phyloP scores from a whole-genome alignment of 2,329 filamentous ascomycete species.

The Colletotrichum costaricense region DNA sequence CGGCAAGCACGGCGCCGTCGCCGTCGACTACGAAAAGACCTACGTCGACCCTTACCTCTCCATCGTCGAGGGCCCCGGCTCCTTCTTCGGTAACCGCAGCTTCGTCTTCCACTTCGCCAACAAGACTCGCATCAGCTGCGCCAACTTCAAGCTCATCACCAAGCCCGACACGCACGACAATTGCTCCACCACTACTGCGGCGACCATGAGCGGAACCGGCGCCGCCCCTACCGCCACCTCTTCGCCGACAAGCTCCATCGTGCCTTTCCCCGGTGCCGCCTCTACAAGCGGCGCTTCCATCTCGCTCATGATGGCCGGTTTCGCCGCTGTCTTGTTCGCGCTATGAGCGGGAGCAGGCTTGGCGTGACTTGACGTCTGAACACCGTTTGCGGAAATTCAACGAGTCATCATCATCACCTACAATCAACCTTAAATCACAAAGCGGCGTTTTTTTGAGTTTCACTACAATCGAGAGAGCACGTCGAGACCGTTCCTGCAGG shows the following conservation, averaged over 20 bases:
- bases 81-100: slow-evolving; percentile 74
- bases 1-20: slow-evolving; percentile 77
- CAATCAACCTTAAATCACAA: background rate
- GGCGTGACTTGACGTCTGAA: background rate
- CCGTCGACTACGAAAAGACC: slow-evolving; percentile 55
- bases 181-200: slow-evolving; percentile 19
- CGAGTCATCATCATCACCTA: background rate
- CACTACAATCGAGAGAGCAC: background rate
- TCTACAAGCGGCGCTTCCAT: slow-evolving; percentile 29
- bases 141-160: slow-evolving; percentile 63
- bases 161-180: slow-evolving; percentile 32
- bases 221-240: background rate
- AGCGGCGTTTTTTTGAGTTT: background rate
- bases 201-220: background rate
- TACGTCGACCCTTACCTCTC: slow-evolving; percentile 71
- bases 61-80: slow-evolving; percentile 58
- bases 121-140: slow-evolving; percentile 73
- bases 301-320: slow-evolving; percentile 30
- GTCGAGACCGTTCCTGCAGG: background rate
- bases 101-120: slow-evolving; percentile 74
- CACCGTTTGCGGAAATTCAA: background rate
- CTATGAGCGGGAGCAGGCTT: slow-evolving; percentile 34
- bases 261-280: slow-evolving; percentile 30
- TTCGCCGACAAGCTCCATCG: background rate
- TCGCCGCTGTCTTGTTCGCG: slow-evolving; percentile 40